Base-by-base conservation (phyloP, 2,329 filamentous ascomycete species). In the Penicillium palitans region DNA sequence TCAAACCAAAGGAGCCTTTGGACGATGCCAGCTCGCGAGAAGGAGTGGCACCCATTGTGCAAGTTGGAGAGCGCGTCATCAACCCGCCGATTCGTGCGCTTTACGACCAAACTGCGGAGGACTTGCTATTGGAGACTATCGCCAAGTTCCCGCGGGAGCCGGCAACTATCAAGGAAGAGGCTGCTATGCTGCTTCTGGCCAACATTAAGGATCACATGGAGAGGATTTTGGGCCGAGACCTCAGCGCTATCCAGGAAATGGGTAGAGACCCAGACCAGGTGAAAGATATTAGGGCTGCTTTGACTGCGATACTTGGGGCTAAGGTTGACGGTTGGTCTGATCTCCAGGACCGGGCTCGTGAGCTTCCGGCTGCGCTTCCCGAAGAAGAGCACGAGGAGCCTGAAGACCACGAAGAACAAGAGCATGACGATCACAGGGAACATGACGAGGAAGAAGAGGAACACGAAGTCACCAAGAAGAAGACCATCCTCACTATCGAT, bases 191-290 rank as follows among this genome's bases (percentile, higher is more conserved):
- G 15, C 70, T 80, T 24, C 72, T 80, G 48, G 77, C 78, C 24
- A 80, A 80, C 58, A 80, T 80, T 51, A 79, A 78, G 59, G 76
- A 77, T 54, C 78, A 80, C 64, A 79, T 80, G 76, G 78, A 80
- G 57, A 78, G 75, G 51, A 71, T 80, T 33, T 68, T 78, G 8
- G 76, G 76, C 7, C 73, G 76, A 41, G 76, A 77, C 58, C 57
- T 78, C 57, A 76, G 72, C 12, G 76, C 76, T 41, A 78, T 78
- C 3, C 75, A 78, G 63, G 75, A 78, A 63, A 78, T 78, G 76
- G 76, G 76, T 40, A 74, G 76, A 61, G 75, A 78, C 33, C 76
- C 76, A 9, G 75, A 78, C 52, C 74, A 77, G 58, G 75, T 77
- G 29, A 78, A 77, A 58, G 76, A 78, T 61, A 78, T 78, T 40